phyloP scores from a whole-genome alignment of 2,329 filamentous ascomycete species.

The Pseudocercospora fuligena region DNA sequence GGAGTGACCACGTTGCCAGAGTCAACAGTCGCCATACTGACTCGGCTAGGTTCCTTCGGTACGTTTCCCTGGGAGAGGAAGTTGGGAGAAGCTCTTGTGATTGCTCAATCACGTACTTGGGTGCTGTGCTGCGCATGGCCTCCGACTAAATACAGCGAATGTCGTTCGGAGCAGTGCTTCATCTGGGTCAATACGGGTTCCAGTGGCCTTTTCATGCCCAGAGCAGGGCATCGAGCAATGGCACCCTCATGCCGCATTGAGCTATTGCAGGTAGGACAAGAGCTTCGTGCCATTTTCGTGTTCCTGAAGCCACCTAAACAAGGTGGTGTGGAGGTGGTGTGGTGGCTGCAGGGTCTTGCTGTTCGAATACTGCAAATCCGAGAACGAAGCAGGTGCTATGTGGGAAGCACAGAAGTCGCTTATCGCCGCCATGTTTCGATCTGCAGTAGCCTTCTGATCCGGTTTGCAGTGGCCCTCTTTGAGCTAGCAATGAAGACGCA shows the following conservation, averaged over 20 bases:
- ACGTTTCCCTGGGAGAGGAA: too few relatives aligned
- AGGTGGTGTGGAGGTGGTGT: not conserved
- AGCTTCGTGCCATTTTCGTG: not conserved
- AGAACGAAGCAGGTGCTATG: not conserved
- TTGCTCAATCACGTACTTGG: too few relatives aligned
- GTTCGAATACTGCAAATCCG: not conserved
- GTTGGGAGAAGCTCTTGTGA: too few relatives aligned
- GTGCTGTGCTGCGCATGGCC: too few relatives aligned
- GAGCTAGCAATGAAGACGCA: not conserved
- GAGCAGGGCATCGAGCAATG: not conserved
- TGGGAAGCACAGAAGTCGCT: not conserved
- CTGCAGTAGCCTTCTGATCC: not conserved
- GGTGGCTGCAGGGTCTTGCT: not conserved
- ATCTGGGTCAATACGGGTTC: too few relatives aligned
- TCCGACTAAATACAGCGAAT: too few relatives aligned
- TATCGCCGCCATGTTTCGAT: not conserved
- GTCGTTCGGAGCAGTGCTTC: too few relatives aligned
- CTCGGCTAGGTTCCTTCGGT: too few relatives aligned
- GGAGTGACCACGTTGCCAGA: too few relatives aligned
- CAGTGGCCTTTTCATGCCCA: too few relatives aligned
- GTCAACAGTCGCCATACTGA: too few relatives aligned
- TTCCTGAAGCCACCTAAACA: not conserved
- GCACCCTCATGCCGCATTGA: not conserved
- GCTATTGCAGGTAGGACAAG: not conserved
- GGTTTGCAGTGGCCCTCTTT: not conserved